A percentile compares a stretch with the other conserved stretches of the same genome.
Conservation (phyloP, 345 rosid species). For the Hirschfeldia incana region DNA sequence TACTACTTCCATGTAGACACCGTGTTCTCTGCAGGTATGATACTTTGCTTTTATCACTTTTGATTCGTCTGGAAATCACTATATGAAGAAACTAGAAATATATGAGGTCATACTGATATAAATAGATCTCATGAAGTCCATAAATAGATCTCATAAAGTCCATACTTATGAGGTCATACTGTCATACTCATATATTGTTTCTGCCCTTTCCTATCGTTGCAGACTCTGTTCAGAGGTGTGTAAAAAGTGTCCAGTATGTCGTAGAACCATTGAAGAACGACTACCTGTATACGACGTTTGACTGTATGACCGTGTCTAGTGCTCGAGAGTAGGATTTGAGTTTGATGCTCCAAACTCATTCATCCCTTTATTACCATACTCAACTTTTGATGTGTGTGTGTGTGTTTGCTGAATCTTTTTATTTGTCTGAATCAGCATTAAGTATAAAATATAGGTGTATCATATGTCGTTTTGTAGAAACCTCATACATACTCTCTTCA, state of each 20-base stretch:
- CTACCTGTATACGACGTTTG: constrained; percentile 91
- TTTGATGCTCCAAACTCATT: constrained; percentile 29
- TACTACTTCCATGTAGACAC: constrained; percentile 95
- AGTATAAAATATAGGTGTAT: constrained; percentile 32
- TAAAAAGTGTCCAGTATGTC: constrained; percentile 88
- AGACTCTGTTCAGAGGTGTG: constrained; percentile 88
- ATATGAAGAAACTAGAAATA: not conserved
- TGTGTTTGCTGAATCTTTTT: constrained; percentile 38
- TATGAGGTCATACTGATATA: not conserved
- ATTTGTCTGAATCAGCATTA: constrained; percentile 37
- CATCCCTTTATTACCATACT: constrained; percentile 14
- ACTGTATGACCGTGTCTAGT: constrained; percentile 45
- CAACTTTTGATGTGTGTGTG: constrained; percentile 32
- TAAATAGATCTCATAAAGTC: not conserved
- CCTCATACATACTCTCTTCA: constrained; percentile 10
- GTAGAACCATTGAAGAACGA: constrained; percentile 66
- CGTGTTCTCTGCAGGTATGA: constrained; percentile 85
- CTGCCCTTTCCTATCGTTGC: constrained; percentile 31
- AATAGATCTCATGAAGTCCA: not conserved
- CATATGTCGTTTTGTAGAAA: not conserved
- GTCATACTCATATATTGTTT: constrained; percentile 7
- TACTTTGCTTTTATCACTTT: not conserved
- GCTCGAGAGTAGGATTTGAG: constrained; percentile 29
- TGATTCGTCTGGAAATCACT: not conserved
- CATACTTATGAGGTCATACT: too few relatives aligned